phyloP scores from a whole-genome alignment of 2,329 filamentous ascomycete species.

The Aureobasidium subglaciale region DNA sequence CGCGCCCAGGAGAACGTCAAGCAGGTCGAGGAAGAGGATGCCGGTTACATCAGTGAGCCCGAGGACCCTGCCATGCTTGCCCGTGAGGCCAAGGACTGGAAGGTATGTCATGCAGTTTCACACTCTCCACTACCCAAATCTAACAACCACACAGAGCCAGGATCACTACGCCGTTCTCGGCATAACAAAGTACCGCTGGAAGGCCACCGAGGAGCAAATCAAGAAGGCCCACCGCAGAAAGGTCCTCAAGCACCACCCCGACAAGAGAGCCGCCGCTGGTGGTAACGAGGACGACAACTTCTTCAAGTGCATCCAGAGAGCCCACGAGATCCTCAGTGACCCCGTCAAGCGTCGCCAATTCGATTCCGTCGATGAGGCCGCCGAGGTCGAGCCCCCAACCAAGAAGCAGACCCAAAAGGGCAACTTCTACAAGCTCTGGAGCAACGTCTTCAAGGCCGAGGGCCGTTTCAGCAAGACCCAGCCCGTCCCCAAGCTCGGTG shows the following conservation, averaged over 20 bases:
- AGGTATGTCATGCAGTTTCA: constrained; percentile 51
- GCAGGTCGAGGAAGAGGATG: constrained; percentile 88
- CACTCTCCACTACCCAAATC: neutral
- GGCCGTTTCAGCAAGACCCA: constrained; percentile 85
- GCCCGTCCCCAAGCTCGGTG: constrained; percentile 79
- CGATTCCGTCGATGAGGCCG: constrained; percentile 91
- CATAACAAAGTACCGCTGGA: constrained; percentile 83
- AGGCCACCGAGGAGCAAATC: constrained; percentile 95
- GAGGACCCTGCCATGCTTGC: constrained; percentile 90
- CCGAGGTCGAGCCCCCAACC: constrained; percentile 81
- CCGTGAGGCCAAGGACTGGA: constrained; percentile 98
- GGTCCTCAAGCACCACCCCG: constrained; percentile 96
- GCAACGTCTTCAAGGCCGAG: constrained; percentile 82
- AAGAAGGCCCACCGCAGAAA: constrained; percentile 99
- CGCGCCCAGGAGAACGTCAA: constrained; percentile 91
- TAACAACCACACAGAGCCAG: constrained; percentile 55
- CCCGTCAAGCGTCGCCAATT: constrained; percentile 89
- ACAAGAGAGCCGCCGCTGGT: constrained; percentile 93
- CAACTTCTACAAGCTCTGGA: constrained; percentile 95
- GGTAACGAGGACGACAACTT: constrained; percentile 89
- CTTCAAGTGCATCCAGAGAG: constrained; percentile 99
- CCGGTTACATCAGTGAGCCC: constrained; percentile 83
- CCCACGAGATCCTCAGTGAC: constrained; percentile 86
- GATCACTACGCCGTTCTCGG: constrained; percentile 98
- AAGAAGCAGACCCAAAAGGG: constrained; percentile 72